Base-by-base conservation (phyloP, 805 yeast genomes). In the Scheffersomyces stipitis region DNA sequence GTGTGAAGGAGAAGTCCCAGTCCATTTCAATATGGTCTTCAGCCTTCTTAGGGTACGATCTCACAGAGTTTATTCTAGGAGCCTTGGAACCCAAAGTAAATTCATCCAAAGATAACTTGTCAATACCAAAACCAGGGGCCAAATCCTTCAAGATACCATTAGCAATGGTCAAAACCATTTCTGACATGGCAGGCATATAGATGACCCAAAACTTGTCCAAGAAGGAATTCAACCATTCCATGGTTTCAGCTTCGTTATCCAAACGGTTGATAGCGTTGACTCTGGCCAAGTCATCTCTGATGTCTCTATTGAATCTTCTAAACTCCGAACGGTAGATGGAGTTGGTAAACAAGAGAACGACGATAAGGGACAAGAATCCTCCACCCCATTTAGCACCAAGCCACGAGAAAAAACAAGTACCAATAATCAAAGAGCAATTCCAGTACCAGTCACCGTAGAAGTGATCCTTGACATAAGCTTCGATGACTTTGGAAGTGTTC, bases 111-210 rank as follows among this genome's bases (percentile, higher is more conserved):
- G 84, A 69, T 34, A 86, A 56, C 4, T 80, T 82, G 40, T 84
- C 90, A 52, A 86, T 84, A 56, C 93, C 93, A 51, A 78, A 81
- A 18, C 95, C 95, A 10, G 95, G 91, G 4, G 84, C 87, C 43
- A 80, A 78, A 52, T 78, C 89, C 31, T 79, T 77, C 54, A 86
- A 62, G 13, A 75, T 69, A 16, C 78, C 81, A 50, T 83, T 84
- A n/a, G 87, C 84, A 51, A 75, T 76, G 33, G 73, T 75, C 58
- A 79, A 71, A 16, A 86, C 95, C 62, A 78, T 80, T 47, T 83
- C 87, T 5, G 89, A 81, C 34, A 86, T 66, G 1, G 86, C 88
- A 22, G 93, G 91, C 95, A 86, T 86, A 52, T 86, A 86, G 42
- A 86, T 83, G 39, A 84, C 86, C 95, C 95, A 86, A 54, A 86